Evolutionary conservation across 257 asterid genomes (phyloP).

Genomic region (Echium plantagineum): DNA sequence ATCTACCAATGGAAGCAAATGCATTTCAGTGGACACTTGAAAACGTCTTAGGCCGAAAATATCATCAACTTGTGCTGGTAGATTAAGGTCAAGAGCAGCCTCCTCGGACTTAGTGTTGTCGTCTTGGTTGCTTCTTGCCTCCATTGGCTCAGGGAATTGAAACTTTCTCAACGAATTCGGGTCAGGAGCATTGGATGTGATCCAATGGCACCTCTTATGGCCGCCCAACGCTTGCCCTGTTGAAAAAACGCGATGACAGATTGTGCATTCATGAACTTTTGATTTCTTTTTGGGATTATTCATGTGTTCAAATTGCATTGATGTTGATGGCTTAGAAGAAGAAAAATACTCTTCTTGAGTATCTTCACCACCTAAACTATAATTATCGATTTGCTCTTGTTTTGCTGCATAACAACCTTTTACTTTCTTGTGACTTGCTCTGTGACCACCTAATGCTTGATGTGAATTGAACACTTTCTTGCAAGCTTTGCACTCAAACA

Average conservation of each 20-base stretch:
- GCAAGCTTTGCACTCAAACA: slow-evolving; percentile 88
- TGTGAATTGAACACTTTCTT: slow-evolving; percentile 84
- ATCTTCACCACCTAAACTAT: slow-evolving; percentile 18
- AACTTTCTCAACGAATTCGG: slow-evolving; percentile 30
- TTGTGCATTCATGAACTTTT: slow-evolving; percentile 76
- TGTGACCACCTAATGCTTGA: slow-evolving; percentile 86
- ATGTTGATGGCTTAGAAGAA: slow-evolving; percentile 22
- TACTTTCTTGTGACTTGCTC: slow-evolving; percentile 90
- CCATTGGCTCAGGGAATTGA: slow-evolving; percentile 26
- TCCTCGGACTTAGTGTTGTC: slow-evolving; percentile 11
- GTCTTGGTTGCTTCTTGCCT: slow-evolving; percentile 5
- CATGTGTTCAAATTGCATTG: slow-evolving; percentile 32
- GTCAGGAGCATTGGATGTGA: slow-evolving; percentile 50
- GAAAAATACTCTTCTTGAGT: slow-evolving; percentile 37
- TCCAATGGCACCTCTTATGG: slow-evolving; percentile 94
- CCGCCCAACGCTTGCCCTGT: slow-evolving; percentile 97
- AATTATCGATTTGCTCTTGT: slow-evolving; percentile 37
- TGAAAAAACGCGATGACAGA: slow-evolving; percentile 74
- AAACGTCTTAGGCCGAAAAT: slow-evolving; percentile 31
- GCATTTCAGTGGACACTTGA: slow-evolving; percentile 60
- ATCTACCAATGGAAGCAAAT: slow-evolving; percentile 33
- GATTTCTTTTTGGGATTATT: slow-evolving; percentile 53
- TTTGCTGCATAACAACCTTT: slow-evolving; percentile 84
- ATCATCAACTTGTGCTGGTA: slow-evolving; percentile 57
- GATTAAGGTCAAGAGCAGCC: slow-evolving; percentile 48